Evolutionary conservation across 2,329 filamentous ascomycete genomes (phyloP).

Genomic region (Paecilomyces sp.): DNA sequence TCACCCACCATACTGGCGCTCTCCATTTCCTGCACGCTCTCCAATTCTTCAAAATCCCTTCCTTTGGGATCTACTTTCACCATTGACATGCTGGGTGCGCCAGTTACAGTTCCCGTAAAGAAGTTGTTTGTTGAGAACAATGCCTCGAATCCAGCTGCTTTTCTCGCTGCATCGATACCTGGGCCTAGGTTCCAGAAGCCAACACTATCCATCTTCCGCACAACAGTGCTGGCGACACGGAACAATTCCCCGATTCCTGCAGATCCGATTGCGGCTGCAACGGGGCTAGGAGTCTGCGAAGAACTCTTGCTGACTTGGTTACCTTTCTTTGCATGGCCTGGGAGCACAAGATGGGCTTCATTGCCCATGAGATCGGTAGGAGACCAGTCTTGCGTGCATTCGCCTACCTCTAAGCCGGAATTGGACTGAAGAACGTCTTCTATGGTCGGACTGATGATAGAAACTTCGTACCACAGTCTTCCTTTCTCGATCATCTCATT

Average conservation of each 20-base stretch:
- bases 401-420: slow-evolving; percentile 23
- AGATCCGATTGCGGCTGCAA: slow-evolving; percentile 19
- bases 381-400: slow-evolving; percentile 23
- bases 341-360: slow-evolving; percentile 9
- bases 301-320: neutral
- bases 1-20: slow-evolving; percentile 5
- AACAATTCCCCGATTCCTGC: slow-evolving; percentile 21
- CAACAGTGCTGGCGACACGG: slow-evolving; percentile 22
- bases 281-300: slow-evolving; percentile 3
- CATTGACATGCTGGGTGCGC: neutral
- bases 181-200: slow-evolving; percentile 21
- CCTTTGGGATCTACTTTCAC: slow-evolving; percentile 2
- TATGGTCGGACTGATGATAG: slow-evolving; percentile 29
- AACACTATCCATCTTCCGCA: slow-evolving; percentile 31
- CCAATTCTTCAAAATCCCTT: slow-evolving; percentile 9
- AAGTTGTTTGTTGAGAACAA: neutral
- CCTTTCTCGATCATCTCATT: slow-evolving; percentile 24
- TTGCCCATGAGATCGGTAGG: slow-evolving; percentile 21
- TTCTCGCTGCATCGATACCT: neutral
- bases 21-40: slow-evolving; percentile 15
- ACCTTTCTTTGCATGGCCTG: slow-evolving; percentile 1
- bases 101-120: neutral
- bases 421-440: slow-evolving; percentile 27
- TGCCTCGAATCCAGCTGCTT: neutral
- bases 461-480: slow-evolving; percentile 33